Percentiles rank a stretch among this genome's conserved stretches.
phyloP scores from a whole-genome alignment of 2,329 filamentous ascomycete genomes.

The Arthroderma uncinatum region DNA sequence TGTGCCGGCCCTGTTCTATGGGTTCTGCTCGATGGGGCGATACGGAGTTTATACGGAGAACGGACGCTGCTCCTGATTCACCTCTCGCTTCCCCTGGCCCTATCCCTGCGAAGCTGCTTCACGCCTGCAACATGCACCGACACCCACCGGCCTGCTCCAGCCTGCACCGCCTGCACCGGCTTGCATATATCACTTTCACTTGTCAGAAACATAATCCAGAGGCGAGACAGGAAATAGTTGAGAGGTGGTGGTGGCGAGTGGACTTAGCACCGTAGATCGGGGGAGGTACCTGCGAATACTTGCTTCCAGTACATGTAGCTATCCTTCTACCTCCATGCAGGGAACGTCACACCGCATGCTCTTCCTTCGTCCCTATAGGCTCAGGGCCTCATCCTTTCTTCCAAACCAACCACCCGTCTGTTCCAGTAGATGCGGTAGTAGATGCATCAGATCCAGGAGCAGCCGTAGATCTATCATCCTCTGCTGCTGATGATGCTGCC shows the following conservation, averaged over 20 bases:
- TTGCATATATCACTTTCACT: no score
- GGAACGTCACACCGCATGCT: neutral
- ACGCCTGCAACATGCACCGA: neutral
- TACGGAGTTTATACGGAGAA: neutral
- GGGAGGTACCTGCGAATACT: no score
- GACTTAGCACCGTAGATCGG: no score
- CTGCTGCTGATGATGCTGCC: neutral
- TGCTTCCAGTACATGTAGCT: no score
- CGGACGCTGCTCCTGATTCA: neutral
- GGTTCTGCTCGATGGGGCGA: neutral
- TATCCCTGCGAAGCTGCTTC: neutral
- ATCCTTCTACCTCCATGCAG: no score
- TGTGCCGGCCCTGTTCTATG: neutral
- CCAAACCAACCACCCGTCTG: neutral
- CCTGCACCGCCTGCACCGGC: no score
- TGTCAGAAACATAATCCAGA: no score
- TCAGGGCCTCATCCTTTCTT: neutral
- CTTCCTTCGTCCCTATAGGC: neutral
- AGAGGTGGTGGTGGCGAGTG: no score
- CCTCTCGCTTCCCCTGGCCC: neutral
- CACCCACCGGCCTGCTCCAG: no score
- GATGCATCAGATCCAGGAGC: neutral
- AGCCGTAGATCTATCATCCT: neutral
- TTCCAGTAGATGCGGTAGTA: neutral
- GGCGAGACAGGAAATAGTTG: no score